phyloP scores from a whole-genome alignment of 2,329 filamentous ascomycete genomes.

The Proliferodiscus dingleyae region DNA sequence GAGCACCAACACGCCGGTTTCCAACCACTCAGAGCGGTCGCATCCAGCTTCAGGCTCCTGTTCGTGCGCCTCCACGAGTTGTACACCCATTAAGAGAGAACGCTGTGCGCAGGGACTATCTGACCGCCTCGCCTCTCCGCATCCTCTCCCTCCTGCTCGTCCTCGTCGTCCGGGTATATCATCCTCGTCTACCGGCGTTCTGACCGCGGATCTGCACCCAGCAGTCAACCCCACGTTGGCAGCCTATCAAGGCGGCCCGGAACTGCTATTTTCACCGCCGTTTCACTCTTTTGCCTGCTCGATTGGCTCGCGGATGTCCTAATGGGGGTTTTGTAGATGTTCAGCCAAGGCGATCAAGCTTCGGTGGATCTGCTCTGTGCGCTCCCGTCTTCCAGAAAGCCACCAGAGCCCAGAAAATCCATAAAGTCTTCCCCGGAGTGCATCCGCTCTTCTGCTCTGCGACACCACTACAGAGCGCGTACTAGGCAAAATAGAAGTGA shows the following conservation, averaged over 20 bases:
- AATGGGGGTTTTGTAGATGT: no score
- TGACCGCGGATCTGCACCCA: background rate
- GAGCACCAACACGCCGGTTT: background rate
- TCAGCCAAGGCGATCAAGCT: no score
- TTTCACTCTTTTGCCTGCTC: slow-evolving; percentile 1
- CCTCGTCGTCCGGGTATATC: no score
- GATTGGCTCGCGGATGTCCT: background rate
- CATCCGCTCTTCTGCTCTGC: slow-evolving; percentile 1
- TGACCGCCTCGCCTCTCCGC: background rate
- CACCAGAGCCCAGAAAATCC: no score
- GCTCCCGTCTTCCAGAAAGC: background rate
- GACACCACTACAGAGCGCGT: background rate
- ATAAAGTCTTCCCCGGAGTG: background rate
- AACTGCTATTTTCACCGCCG: slow-evolving; percentile 2
- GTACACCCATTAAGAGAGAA: background rate
- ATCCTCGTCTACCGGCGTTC: background rate
- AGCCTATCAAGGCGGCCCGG: background rate
- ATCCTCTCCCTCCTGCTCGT: no score
- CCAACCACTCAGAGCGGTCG: background rate
- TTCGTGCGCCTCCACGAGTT: background rate
- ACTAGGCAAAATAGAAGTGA: background rate
- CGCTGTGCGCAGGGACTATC: background rate
- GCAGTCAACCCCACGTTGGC: background rate
- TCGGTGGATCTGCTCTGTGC: background rate
- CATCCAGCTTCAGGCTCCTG: background rate